Conservation (phyloP, 805 yeast species). For the Starmerella stigmatis region DNA sequence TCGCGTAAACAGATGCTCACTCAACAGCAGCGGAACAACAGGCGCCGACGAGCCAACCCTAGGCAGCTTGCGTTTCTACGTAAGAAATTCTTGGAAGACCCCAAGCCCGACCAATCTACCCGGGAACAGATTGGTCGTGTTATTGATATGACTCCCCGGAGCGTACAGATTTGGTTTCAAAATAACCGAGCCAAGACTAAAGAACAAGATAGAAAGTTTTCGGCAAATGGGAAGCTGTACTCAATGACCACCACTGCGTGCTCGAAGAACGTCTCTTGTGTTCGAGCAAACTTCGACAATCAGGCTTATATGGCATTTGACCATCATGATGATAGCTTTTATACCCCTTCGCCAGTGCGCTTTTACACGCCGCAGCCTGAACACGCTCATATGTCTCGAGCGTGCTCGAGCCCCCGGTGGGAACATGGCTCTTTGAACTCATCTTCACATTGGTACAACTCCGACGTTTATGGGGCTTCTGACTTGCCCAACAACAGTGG, state of each 20-base stretch:
- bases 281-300: slow-evolving; percentile 11
- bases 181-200: slow-evolving; percentile 46
- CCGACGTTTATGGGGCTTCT: too few species aligned
- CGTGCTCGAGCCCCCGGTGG: too few species aligned
- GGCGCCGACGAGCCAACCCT: slow-evolving; percentile 67
- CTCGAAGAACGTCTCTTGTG: slow-evolving; percentile 13
- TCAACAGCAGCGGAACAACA: slow-evolving; percentile 33
- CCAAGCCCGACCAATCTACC: slow-evolving; percentile 46
- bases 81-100: slow-evolving; percentile 57
- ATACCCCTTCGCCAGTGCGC: neutral
- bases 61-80: slow-evolving; percentile 61
- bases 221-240: neutral
- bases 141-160: slow-evolving; percentile 77
- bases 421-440: too few species aligned
- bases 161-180: slow-evolving; percentile 90
- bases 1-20: slow-evolving; percentile 22
- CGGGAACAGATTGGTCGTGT: slow-evolving; percentile 46
- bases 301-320: neutral
- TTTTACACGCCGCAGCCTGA: neutral
- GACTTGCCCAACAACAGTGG: too few species aligned
- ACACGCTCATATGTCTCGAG: too few species aligned
- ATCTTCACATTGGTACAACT: too few species aligned
- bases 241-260: slow-evolving; percentile 8
- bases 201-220: slow-evolving; percentile 31
- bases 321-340: neutral